Evolutionary conservation across 2,329 filamentous ascomycete species (phyloP).

Genomic region (Hypoxylon sp.): DNA sequence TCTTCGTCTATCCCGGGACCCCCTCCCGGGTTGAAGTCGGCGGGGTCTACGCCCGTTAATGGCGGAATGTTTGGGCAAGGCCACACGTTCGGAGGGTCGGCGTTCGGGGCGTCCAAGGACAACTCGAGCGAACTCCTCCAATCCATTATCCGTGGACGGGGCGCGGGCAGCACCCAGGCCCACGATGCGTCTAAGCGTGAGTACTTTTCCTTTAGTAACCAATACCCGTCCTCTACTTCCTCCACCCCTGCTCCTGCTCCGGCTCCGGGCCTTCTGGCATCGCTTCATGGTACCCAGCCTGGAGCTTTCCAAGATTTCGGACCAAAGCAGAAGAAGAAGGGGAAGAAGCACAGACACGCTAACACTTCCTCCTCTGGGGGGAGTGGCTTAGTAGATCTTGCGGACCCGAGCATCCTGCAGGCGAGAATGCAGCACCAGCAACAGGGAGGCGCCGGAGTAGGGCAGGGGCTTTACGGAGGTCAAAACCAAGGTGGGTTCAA

Average conservation of each 20-base stretch:
- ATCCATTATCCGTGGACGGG: slow-evolving; percentile 78
- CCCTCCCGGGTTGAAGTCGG: slow-evolving; percentile 93
- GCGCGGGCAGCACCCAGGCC: slow-evolving; percentile 72
- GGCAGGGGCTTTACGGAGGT: slow-evolving; percentile 89
- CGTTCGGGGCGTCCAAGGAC: slow-evolving; percentile 78
- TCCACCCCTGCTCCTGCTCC: slow-evolving; percentile 87
- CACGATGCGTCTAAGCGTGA: slow-evolving; percentile 96
- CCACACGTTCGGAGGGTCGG: slow-evolving; percentile 78
- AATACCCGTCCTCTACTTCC: slow-evolving; percentile 82
- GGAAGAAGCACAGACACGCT: slow-evolving; percentile 99
- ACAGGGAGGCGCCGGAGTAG: slow-evolving; percentile 77
- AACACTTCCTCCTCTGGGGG: slow-evolving; percentile 99
- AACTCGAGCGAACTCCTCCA: slow-evolving; percentile 76
- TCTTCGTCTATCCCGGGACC: slow-evolving; percentile 87
- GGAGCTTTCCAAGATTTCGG: slow-evolving; percentile 90
- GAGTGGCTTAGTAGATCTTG: slow-evolving; percentile 99
- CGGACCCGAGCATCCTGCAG: slow-evolving; percentile 99
- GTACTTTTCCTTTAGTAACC: slow-evolving; percentile 92
- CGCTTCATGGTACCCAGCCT: slow-evolving; percentile 87
- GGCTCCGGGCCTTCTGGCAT: slow-evolving; percentile 88
- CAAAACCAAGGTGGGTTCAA: slow-evolving; percentile 96
- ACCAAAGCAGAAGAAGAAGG: slow-evolving; percentile 99
- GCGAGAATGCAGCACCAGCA: slow-evolving; percentile 92
- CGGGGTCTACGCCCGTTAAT: slow-evolving; percentile 78
- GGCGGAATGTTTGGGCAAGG: slow-evolving; percentile 89